phyloP scores from a whole-genome alignment of 371 early-diverging fungal genomes.

The Rhizopus stolonifer region DNA sequence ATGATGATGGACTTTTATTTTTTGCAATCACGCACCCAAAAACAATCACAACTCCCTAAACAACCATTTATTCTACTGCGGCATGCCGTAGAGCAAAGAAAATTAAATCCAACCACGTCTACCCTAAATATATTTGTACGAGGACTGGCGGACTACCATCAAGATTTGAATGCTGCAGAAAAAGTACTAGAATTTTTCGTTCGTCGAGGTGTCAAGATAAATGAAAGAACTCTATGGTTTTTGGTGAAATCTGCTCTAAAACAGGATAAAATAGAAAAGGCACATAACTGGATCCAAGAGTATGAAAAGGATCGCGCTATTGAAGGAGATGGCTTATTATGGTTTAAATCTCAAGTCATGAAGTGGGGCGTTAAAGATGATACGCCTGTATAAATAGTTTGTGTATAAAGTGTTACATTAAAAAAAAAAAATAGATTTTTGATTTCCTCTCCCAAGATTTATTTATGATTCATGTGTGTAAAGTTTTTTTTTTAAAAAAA shows the following conservation, averaged over 20 bases:
- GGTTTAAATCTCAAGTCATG: slow-evolving; percentile 6
- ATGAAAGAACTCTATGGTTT: slow-evolving; percentile 42
- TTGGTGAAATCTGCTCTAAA: slow-evolving; percentile 24
- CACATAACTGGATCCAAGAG: slow-evolving; percentile 25
- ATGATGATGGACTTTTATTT: slow-evolving; percentile 50
- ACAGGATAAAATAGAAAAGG: slow-evolving; percentile 16
- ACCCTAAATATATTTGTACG: slow-evolving; percentile 47
- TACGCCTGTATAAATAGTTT: background rate
- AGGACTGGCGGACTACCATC: slow-evolving; percentile 32
- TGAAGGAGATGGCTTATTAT: slow-evolving; percentile 16
- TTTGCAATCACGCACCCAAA: slow-evolving; percentile 25
- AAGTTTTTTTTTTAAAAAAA: too few relatives aligned
- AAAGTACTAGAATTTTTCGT: slow-evolving; percentile 23
- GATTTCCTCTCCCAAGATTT: too few relatives aligned
- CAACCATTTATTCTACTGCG: slow-evolving; percentile 23
- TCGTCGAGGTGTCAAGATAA: slow-evolving; percentile 16
- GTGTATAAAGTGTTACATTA: background rate
- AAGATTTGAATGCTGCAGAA: slow-evolving; percentile 34
- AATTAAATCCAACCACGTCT: slow-evolving; percentile 20
- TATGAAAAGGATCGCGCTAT: slow-evolving; percentile 25
- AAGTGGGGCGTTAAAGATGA: background rate
- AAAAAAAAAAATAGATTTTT: background rate
- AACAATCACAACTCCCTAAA: slow-evolving; percentile 12
- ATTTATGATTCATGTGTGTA: too few relatives aligned
- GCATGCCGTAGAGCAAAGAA: slow-evolving; percentile 23